These are phyloP conservation scores for Cantharellus cinnabarinus DNA, from an alignment of 768 basidiomycete species.

Conservation along the genomic window DNA sequence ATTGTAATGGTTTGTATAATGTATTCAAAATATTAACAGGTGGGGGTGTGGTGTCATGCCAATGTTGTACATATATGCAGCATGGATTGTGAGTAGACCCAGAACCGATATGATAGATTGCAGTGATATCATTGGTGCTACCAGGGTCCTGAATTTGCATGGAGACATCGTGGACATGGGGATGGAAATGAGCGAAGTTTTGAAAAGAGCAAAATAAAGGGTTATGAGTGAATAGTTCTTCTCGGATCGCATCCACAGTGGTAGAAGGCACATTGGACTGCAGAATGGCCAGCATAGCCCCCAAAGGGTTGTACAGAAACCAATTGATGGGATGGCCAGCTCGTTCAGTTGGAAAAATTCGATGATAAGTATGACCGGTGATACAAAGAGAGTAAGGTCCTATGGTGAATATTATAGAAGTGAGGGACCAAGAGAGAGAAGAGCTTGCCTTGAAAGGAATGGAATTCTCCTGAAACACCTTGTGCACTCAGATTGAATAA, in stretches of 20 bases:
- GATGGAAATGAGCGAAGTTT: background rate
- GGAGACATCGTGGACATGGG: background rate
- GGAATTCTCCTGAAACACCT: background rate
- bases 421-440: background rate
- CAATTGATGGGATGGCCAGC: background rate
- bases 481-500: background rate
- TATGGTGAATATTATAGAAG: background rate
- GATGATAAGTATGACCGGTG: background rate
- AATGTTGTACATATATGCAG: background rate
- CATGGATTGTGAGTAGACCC: background rate
- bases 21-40: conserved; percentile 14
- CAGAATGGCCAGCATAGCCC: background rate
- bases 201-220: background rate
- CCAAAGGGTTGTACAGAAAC: background rate
- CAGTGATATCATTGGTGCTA: background rate
- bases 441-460: background rate
- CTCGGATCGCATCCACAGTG: background rate
- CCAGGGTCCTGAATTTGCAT: background rate
- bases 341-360: background rate
- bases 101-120: background rate
- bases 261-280: background rate
- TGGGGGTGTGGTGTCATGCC: background rate
- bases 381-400: background rate
- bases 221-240: no score
- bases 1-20: conserved; percentile 20